Conservation (phyloP, 768 basidiomycete genomes). For the Amanita muscaria region DNA sequence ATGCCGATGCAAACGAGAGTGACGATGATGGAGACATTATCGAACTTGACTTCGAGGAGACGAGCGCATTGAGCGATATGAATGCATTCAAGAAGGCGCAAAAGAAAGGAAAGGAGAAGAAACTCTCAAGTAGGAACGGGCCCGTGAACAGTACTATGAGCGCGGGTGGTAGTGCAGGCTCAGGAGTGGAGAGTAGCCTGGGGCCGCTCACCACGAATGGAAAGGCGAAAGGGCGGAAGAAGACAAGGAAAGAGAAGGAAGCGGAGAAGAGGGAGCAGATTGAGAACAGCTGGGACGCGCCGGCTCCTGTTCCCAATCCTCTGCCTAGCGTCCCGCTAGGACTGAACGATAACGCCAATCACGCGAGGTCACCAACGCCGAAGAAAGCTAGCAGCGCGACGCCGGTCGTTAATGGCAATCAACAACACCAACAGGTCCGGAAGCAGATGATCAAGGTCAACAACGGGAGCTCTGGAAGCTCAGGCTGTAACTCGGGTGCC, state of each 20-base stretch:
- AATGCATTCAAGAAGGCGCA: conserved; percentile 34
- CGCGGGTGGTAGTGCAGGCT: not conserved
- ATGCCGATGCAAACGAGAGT: conserved; percentile 10
- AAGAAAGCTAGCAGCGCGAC: not conserved
- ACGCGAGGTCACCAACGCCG: conserved; percentile 3
- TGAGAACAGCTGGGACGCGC: conserved; percentile 54
- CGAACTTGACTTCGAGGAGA: conserved; percentile 71
- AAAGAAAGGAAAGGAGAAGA: not conserved
- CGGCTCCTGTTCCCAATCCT: conserved; percentile 4
- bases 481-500: conserved; percentile 16
- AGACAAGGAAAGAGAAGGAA: conserved; percentile 16
- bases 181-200: conserved; percentile 15
- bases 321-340: not conserved
- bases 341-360: not conserved
- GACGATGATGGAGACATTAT: conserved; percentile 49
- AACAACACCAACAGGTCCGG: conserved; percentile 9
- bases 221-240: conserved; percentile 15
- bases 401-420: not conserved
- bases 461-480: conserved; percentile 12
- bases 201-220: conserved; percentile 12
- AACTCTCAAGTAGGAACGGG: not conserved
- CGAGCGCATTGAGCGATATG: conserved; percentile 61
- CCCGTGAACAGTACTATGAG: no score
- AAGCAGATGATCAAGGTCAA: conserved; percentile 15
- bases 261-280: conserved; percentile 37